These are phyloP conservation scores for Beta corolliflora DNA, from an alignment of 179 eudicot genomes.

Conservation along the genomic window DNA sequence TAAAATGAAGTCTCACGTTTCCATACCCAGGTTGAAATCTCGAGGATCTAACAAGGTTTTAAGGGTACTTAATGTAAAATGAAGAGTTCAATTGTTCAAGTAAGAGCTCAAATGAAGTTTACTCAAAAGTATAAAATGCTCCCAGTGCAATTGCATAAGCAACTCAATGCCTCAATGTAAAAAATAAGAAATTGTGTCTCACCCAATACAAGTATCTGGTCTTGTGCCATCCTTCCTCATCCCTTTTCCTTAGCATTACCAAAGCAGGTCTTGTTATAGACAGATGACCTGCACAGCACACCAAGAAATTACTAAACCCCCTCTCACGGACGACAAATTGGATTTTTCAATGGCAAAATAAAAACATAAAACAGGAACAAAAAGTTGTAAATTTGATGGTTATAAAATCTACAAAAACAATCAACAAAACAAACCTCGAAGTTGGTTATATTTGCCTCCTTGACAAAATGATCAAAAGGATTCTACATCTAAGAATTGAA, in stretches of 20 bases:
- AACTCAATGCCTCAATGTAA: not conserved
- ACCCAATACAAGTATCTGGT: not conserved
- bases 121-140: not conserved
- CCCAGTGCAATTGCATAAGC: not conserved
- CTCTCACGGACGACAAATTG: slow-evolving; percentile 3
- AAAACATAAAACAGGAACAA: not conserved
- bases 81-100: not conserved
- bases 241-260: not conserved
- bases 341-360: not conserved
- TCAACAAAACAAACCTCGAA: not conserved
- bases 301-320: not conserved
- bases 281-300: not conserved
- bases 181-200: not conserved
- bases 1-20: not conserved
- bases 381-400: not conserved
- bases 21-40: too few relatives aligned
- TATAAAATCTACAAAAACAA: not conserved
- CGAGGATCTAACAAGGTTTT: not conserved
- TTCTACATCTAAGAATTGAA: slow-evolving; percentile 3
- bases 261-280: not conserved
- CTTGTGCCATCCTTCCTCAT: not conserved
- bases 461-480: slow-evolving; percentile 21
- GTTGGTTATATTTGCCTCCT: slow-evolving; percentile 13
- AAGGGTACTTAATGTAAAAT: not conserved
- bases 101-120: not conserved